Conservation (phyloP, 2,329 filamentous ascomycete species). For the Sporothrix sp. region DNA sequence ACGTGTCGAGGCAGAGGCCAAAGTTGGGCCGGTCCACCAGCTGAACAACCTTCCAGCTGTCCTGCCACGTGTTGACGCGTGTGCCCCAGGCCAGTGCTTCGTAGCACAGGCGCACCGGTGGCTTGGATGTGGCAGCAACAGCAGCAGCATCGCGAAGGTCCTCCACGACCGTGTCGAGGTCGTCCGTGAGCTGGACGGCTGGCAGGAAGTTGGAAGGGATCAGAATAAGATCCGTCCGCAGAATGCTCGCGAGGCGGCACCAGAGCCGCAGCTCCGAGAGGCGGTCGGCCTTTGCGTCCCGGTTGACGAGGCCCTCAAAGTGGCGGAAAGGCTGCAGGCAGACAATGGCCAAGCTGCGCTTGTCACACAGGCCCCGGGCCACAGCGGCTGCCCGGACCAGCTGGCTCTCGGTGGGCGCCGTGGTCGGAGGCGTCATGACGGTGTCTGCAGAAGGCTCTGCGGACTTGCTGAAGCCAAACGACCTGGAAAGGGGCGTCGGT, state of each 20-base stretch:
- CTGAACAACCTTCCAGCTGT: slow-evolving; percentile 44
- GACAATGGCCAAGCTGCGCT: slow-evolving; percentile 37
- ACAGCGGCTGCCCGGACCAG: slow-evolving; percentile 34
- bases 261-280: slow-evolving; percentile 48
- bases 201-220: slow-evolving; percentile 52
- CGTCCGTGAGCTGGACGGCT: slow-evolving; percentile 16
- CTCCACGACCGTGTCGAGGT: slow-evolving; percentile 39
- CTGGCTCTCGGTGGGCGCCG: not conserved
- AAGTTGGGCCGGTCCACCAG: slow-evolving; percentile 47
- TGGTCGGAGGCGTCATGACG: not conserved
- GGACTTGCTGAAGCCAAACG: not conserved
- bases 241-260: slow-evolving; percentile 45
- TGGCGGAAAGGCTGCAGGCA: slow-evolving; percentile 54
- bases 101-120: slow-evolving; percentile 47
- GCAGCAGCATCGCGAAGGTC: slow-evolving; percentile 49
- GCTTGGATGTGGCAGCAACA: slow-evolving; percentile 43
- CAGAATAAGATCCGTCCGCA: slow-evolving; percentile 52
- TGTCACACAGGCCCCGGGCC: slow-evolving; percentile 37
- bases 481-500: not conserved
- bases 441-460: not conserved
- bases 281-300: slow-evolving; percentile 35
- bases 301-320: slow-evolving; percentile 51
- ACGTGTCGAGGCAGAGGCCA: slow-evolving; percentile 53
- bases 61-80: slow-evolving; percentile 49
- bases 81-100: slow-evolving; percentile 53